A percentile compares a stretch with the other conserved stretches of the same genome.
phyloP scores from a whole-genome alignment of 2,329 filamentous ascomycete species.

The Fusarium neocosmosporiellum region DNA sequence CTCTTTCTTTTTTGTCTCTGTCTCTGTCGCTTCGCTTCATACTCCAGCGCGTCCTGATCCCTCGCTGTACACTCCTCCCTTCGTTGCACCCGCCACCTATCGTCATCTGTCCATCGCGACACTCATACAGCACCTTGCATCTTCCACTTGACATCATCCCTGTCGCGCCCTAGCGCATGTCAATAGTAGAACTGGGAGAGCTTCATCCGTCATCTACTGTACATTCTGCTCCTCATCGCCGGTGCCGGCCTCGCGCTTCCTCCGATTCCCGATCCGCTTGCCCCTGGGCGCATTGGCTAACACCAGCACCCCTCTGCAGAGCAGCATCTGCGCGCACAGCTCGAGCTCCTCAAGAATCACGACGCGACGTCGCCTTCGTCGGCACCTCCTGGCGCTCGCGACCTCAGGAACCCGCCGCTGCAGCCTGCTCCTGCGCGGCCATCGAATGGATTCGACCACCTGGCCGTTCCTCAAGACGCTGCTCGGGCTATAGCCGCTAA shows the following conservation, averaged over 20 bases:
- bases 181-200: conserved; percentile 19
- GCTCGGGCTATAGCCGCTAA: conserved; percentile 49
- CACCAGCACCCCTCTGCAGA: conserved; percentile 44
- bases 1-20: conserved; percentile 19
- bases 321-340: conserved; percentile 57
- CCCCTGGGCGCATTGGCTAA: conserved; percentile 38
- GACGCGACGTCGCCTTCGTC: conserved; percentile 48
- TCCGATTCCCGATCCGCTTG: conserved; percentile 33
- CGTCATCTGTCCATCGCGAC: conserved; percentile 30
- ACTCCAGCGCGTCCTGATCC: conserved; percentile 17
- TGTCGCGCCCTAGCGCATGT: conserved; percentile 37
- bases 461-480: conserved; percentile 50
- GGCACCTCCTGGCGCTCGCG: conserved; percentile 42
- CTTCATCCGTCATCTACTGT: conserved; percentile 14
- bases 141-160: conserved; percentile 36
- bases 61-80: conserved; percentile 19
- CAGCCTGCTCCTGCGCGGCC: conserved; percentile 47
- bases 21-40: conserved; percentile 23
- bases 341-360: conserved; percentile 57
- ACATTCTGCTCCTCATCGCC: conserved; percentile 20
- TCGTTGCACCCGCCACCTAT: neutral
- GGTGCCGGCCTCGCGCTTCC: conserved; percentile 16
- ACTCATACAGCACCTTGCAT: conserved; percentile 30
- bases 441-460: conserved; percentile 60
- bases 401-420: conserved; percentile 44